These are phyloP conservation scores for Talaromyces pinophilus DNA, from an alignment of 2,329 filamentous ascomycete genomes.

Conservation along the genomic window DNA sequence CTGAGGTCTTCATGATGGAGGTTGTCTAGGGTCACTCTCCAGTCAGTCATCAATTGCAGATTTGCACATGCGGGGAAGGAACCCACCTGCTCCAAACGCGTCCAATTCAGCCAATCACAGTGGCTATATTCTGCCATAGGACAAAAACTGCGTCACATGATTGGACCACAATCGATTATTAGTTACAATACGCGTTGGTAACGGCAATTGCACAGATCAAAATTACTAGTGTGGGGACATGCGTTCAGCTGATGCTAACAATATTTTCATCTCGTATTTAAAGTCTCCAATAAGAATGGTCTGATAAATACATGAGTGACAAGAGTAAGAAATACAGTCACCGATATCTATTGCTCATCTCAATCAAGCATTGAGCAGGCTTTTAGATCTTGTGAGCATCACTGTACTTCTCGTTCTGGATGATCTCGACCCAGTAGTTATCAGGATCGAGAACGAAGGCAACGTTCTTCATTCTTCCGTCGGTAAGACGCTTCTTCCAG, in stretches of 20 bases:
- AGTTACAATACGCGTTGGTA: not conserved
- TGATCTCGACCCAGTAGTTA: constrained; percentile 72
- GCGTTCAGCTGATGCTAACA: not conserved
- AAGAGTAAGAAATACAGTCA: not conserved
- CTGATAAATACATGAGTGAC: not conserved
- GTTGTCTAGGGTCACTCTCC: not conserved
- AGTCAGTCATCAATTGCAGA: constrained; percentile 7
- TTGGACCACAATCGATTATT: not conserved
- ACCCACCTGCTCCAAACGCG: not conserved
- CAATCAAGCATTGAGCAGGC: not conserved
- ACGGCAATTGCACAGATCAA: not conserved
- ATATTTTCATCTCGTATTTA: not conserved
- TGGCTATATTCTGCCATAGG: too few species aligned
- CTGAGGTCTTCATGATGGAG: not conserved
- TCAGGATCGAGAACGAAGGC: constrained; percentile 90
- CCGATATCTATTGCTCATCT: not conserved
- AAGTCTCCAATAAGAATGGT: not conserved
- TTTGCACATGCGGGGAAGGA: constrained; percentile 16
- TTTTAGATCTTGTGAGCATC: constrained; percentile 17
- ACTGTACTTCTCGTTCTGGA: constrained; percentile 65
- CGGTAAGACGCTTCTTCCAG: constrained; percentile 95
- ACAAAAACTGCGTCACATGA: not conserved
- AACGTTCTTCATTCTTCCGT: constrained; percentile 88
- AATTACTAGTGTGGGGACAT: not conserved
- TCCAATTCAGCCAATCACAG: not conserved